These are phyloP conservation scores for Colletotrichum sp. DNA, from an alignment of 2,329 filamentous ascomycete genomes.

Conservation along the genomic window DNA sequence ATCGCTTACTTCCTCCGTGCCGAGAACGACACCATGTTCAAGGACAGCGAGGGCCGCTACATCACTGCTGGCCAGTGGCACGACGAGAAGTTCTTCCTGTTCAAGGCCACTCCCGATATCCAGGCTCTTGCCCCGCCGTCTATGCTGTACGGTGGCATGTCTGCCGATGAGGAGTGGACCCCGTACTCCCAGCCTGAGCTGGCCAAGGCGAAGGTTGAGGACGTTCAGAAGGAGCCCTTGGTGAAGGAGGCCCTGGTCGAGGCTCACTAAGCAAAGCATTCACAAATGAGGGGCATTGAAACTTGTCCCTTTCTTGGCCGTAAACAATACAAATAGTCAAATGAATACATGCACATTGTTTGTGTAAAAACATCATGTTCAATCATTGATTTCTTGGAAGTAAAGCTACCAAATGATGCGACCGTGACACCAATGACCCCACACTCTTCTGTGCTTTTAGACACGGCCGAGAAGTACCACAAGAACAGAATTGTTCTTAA, in stretches of 20 bases:
- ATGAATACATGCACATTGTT: background rate
- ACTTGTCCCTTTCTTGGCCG: background rate
- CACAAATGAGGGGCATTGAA: background rate
- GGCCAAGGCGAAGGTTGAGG: constrained; percentile 10
- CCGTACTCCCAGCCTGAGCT: constrained; percentile 7
- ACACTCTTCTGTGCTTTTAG: background rate
- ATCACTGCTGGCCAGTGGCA: constrained; percentile 60
- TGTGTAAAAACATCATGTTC: background rate
- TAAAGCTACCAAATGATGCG: background rate
- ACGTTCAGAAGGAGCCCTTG: background rate
- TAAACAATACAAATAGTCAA: background rate
- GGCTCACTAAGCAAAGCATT: background rate
- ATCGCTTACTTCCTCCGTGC: constrained; percentile 64
- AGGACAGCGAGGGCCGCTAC: constrained; percentile 57
- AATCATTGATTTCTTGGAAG: background rate
- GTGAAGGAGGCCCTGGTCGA: constrained; percentile 13
- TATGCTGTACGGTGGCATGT: constrained; percentile 57
- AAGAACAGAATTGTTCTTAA: background rate
- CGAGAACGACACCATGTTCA: constrained; percentile 61
- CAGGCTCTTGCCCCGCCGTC: constrained; percentile 53
- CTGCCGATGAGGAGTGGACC: constrained; percentile 15
- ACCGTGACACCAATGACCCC: background rate
- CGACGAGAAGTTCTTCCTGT: constrained; percentile 47
- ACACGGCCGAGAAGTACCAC: background rate
- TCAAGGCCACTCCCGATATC: constrained; percentile 17